Evolutionary conservation across 306 rosid genomes (phyloP), one percentile per base, ranked within the genome.

Genomic region (Quercus engelmannii): DNA sequence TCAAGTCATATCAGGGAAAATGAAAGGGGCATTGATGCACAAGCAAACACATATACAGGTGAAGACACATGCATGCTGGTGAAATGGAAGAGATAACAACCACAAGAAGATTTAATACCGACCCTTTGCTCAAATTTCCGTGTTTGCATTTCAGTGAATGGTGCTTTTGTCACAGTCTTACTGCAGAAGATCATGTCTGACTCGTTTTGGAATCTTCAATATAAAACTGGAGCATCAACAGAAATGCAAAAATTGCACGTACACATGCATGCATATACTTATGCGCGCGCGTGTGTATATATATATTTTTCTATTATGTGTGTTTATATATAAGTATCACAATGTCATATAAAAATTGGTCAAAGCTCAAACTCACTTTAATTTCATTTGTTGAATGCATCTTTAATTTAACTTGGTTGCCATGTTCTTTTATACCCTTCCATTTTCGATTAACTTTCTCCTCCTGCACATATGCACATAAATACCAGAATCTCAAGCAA

Each of bases 141-240:
- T 51, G 85, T 87, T 18, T 87, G 87, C 77, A 87, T 71, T 78
- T 84, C 91, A 75, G 86, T 75, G 64, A 80, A 41, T 5, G 90
- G 73, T 21, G 83, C 77, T 76, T 83, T 91, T 55, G 83, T 84
- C 26, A 57, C 75, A 79, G 28, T 72, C 90, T 54, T 71, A 85
- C 30, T 58, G 89, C 76, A 86, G 88, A 26, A 75, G 69, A 67
- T 89, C 92, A 76, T 79, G 84, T 83, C 80, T 85, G 58, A 28
- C 88, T 73, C 85, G 87, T 80, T 91, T 90, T 64, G 87, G 79
- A 69, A 81, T 92, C 99, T 91, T 71, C 41, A 75, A 38, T 55
- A 30, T 41, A 35, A 68, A 79, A 73, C 26, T 23, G 41, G 68
- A 51, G 67, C 49, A 81, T 85, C 64, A 81, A 80, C 12, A 77